Conservation (phyloP, 306 rosid species). For the Pyrus pyrifolia region DNA sequence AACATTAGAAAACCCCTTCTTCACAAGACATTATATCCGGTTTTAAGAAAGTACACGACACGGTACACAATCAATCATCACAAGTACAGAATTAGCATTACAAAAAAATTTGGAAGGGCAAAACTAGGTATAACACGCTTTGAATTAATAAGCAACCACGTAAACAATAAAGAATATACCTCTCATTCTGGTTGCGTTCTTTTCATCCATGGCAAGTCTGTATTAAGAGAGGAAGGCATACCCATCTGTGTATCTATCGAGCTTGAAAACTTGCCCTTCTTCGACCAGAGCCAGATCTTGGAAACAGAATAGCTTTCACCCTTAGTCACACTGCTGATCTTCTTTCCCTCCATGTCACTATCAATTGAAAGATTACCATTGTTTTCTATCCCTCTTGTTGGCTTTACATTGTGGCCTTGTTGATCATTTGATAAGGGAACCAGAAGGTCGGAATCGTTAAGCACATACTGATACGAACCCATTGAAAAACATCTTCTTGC, state of each 20-base stretch:
- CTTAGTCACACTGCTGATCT: conserved; percentile 64
- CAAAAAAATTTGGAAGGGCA: conserved; percentile 9
- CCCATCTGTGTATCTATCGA: conserved; percentile 53
- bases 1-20: conserved; percentile 12
- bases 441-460: conserved; percentile 60
- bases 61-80: conserved; percentile 38
- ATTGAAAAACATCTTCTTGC: conserved; percentile 92
- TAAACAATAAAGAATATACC: conserved; percentile 35
- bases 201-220: conserved; percentile 66
- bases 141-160: conserved; percentile 20
- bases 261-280: conserved; percentile 59
- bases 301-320: conserved; percentile 96
- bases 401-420: conserved; percentile 21
- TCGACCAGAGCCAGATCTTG: conserved; percentile 94
- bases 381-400: conserved; percentile 33
- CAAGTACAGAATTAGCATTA: conserved; percentile 40
- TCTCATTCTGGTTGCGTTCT: conserved; percentile 45
- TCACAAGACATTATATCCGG: conserved; percentile 26
- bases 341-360: conserved; percentile 73
- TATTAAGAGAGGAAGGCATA: conserved; percentile 58
- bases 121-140: conserved; percentile 27
- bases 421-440: conserved; percentile 49
- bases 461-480: conserved; percentile 95
- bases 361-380: conserved; percentile 33
- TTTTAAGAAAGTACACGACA: conserved; percentile 16